These are phyloP conservation scores for Ophiostoma montium DNA, from an alignment of 2,329 filamentous ascomycete genomes.

Conservation along the genomic window DNA sequence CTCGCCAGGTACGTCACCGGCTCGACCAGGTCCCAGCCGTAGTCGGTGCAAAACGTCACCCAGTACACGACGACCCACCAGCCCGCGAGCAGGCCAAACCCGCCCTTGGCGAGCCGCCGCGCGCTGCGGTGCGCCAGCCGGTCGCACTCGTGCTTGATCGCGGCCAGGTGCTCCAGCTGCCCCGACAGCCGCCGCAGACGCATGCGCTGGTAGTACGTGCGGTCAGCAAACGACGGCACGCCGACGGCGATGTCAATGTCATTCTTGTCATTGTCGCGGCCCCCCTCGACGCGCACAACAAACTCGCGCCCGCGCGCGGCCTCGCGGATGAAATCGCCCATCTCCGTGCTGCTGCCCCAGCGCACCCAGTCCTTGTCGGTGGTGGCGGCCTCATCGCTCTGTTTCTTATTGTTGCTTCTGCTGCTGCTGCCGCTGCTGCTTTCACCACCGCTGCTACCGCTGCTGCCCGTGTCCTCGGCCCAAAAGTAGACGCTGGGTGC, in stretches of 20 bases:
- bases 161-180: slow-evolving; percentile 53
- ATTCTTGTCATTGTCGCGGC: slow-evolving; percentile 13
- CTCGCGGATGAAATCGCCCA: slow-evolving; percentile 88
- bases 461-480: slow-evolving; percentile 49
- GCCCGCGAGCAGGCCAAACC: slow-evolving; percentile 54
- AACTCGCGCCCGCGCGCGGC: slow-evolving; percentile 77
- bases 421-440: slow-evolving; percentile 32
- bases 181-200: slow-evolving; percentile 57
- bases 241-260: slow-evolving; percentile 53
- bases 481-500: slow-evolving; percentile 65
- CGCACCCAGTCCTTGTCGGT: slow-evolving; percentile 57
- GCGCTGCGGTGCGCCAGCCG: slow-evolving; percentile 60
- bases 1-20: slow-evolving; percentile 81
- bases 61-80: slow-evolving; percentile 81
- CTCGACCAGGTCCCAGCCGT: slow-evolving; percentile 85
- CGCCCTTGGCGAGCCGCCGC: slow-evolving; percentile 65
- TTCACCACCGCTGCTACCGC: too few relatives aligned
- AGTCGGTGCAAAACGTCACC: slow-evolving; percentile 54
- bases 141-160: slow-evolving; percentile 73
- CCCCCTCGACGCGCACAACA: slow-evolving; percentile 65
- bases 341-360: slow-evolving; percentile 79
- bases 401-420: background rate
- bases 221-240: slow-evolving; percentile 76
- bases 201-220: slow-evolving; percentile 78
- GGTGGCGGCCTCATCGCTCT: too few relatives aligned